phyloP scores from a whole-genome alignment of 1,284 basidiomycete genomes.

The Leccinum pachyderme region DNA sequence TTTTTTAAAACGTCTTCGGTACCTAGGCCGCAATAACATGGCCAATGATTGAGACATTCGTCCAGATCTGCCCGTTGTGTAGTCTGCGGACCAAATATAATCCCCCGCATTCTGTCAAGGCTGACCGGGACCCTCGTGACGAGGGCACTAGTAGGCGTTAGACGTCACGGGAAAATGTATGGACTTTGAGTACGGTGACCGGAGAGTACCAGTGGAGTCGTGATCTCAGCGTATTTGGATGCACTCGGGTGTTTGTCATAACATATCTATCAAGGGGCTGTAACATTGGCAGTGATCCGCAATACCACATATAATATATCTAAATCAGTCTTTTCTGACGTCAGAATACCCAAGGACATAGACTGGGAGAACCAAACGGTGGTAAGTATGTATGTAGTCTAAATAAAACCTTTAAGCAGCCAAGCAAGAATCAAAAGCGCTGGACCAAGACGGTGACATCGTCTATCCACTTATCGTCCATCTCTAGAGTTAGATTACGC shows the following conservation, averaged over 20 bases:
- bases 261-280: constrained; percentile 13
- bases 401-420: constrained; percentile 1
- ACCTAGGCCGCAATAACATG: constrained; percentile 61
- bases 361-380: not conserved
- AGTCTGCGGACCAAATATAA: constrained; percentile 36
- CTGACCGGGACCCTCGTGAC: constrained; percentile 15
- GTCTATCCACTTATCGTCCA: constrained; percentile 65
- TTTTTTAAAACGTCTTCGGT: not conserved
- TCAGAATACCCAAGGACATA: not conserved
- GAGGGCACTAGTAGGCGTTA: constrained; percentile 16
- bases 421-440: constrained; percentile 27
- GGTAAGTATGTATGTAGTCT: constrained; percentile 2
- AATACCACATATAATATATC: constrained; percentile 8
- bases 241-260: constrained; percentile 16
- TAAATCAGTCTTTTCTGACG: constrained; percentile 3
- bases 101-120: constrained; percentile 20
- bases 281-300: constrained; percentile 6
- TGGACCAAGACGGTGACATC: constrained; percentile 64
- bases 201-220: not conserved
- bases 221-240: constrained; percentile 11
- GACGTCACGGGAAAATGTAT: not conserved
- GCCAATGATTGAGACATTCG: constrained; percentile 72
- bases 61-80: constrained; percentile 61
- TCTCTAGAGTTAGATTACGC: constrained; percentile 61
- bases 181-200: not conserved